These are phyloP conservation scores for Backusella westeae DNA, from an alignment of 192 early-diverging fungal genomes.

Conservation along the genomic window DNA sequence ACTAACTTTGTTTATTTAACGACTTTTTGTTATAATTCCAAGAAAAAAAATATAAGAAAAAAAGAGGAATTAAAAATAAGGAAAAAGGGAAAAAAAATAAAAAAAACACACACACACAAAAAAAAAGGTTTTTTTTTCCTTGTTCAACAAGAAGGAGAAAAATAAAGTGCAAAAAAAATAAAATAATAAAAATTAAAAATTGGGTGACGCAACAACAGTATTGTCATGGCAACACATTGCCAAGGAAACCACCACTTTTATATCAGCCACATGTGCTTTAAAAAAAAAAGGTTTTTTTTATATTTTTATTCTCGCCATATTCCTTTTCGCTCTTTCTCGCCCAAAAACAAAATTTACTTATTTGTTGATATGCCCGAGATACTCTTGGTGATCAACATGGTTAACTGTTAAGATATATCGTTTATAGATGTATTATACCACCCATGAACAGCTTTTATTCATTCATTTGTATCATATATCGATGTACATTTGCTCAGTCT, in stretches of 20 bases:
- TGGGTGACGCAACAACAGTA: not conserved
- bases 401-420: not conserved
- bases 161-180: not conserved
- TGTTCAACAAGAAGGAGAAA: not conserved
- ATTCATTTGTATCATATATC: not conserved
- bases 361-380: constrained; percentile 2
- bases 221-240: constrained; percentile 1
- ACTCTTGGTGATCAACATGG: not conserved
- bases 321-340: not conserved
- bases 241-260: not conserved
- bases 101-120: too few relatives aligned
- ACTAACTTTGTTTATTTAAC: not conserved
- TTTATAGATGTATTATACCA: not conserved
- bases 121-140: too few relatives aligned
- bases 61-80: not conserved
- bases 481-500: not conserved
- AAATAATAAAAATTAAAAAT: constrained; percentile 8
- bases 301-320: not conserved
- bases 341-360: not conserved
- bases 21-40: not conserved
- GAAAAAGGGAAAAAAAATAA: not conserved
- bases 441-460: not conserved
- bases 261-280: not conserved
- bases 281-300: not conserved
- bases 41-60: not conserved